Evolutionary conservation across 2,329 filamentous ascomycete species (phyloP), one percentile per base, ranked within the genome.

Genomic region (Cryphonectria naterciae): DNA sequence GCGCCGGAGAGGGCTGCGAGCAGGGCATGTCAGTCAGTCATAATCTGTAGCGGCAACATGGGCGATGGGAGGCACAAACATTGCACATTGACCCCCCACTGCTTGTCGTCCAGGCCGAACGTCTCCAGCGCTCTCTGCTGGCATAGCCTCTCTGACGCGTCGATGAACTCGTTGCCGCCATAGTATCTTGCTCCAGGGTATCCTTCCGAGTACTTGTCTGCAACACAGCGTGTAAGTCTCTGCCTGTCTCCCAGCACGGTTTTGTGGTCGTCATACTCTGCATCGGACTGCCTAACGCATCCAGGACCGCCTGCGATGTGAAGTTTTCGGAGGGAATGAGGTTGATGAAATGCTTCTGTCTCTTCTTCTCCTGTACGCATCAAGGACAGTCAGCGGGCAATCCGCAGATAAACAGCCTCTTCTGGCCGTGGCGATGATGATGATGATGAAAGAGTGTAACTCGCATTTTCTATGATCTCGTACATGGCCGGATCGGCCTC

Each of bases 321-420:
- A 97, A 97, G 84, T 97, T 97, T 83, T 97, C 94, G 8, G 94
- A 97, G 28, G 94, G 94, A 75, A 97, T 97, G 70, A 97, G 87
- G 82, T 98, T 98, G 85, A 99, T 97, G 79, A 98, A 99, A 82
- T 98, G 94, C 83, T 97, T 97, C 83, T 99, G 96, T 76, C 96
- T 89, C 76, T 88, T 88, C 89, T 98, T 98, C 86, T 99, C 96
- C 93, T 97, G 70, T 72, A 72, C n/a, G 25, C 19, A 2, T 25
- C 49, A 37, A 62, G 52, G 32, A 37, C 15, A n/a, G 60, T 73
- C 46, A 73, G 71, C 35, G 19, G 4, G 43, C 22, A 13, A 1
- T 15, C 2, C 37, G 28, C 32, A 11, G 17, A 49, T 19, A 32
- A 11, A 61, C 41, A n/a, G 19, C 17, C 43, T 19, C 19, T n/a